A percentile compares a stretch with the other conserved stretches of the same genome.
Evolutionary conservation across 1,284 basidiomycete species (phyloP).

Genomic region (Ustilago nuda): DNA sequence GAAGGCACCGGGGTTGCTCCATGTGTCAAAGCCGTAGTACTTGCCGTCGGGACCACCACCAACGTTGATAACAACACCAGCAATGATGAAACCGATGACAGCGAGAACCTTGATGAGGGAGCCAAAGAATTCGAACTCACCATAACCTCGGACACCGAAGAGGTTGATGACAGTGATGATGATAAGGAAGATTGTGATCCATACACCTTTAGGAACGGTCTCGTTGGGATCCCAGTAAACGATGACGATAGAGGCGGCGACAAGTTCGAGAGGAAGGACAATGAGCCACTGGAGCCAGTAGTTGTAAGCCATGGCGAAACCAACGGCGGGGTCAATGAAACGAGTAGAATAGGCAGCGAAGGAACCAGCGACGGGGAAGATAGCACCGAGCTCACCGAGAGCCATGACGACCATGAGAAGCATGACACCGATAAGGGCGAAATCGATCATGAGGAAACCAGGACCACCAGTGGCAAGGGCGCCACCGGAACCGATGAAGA

Average conservation of each 20-base stretch:
- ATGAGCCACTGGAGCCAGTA: conserved; percentile 68
- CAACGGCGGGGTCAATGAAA: conserved; percentile 65
- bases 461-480: conserved; percentile 73
- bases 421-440: conserved; percentile 64
- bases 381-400: conserved; percentile 64
- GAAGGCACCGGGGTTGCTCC: conserved; percentile 64
- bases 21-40: conserved; percentile 61
- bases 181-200: conserved; percentile 60
- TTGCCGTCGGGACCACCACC: conserved; percentile 59
- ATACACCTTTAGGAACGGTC: conserved; percentile 54
- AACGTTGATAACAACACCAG: conserved; percentile 62
- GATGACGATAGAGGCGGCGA: conserved; percentile 64
- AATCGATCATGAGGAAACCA: conserved; percentile 69
- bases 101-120: conserved; percentile 65
- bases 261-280: conserved; percentile 63
- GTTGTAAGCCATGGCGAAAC: conserved; percentile 67
- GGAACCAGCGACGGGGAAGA: conserved; percentile 65
- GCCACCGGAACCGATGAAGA: conserved; percentile 71
- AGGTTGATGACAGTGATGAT: conserved; percentile 62
- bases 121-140: conserved; percentile 64
- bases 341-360: conserved; percentile 66
- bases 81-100: conserved; percentile 66
- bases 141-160: conserved; percentile 67
- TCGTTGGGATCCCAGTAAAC: conserved; percentile 61
- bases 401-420: conserved; percentile 70